Conservation (phyloP, 768 basidiomycete genomes). For the Russula olivacea region DNA sequence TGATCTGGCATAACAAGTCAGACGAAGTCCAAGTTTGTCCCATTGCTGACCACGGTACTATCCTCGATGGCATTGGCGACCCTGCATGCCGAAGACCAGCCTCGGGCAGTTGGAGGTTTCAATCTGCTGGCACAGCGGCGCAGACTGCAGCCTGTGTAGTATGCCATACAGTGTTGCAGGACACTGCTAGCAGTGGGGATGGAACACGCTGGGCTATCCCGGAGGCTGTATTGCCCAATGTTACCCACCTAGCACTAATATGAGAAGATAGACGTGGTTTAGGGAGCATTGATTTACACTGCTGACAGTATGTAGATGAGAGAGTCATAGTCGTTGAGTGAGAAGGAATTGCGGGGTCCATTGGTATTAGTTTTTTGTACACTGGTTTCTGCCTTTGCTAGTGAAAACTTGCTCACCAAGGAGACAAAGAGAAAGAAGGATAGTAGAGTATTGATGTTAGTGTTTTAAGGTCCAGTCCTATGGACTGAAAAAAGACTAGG, state of each 20-base stretch:
- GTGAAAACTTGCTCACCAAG: neutral
- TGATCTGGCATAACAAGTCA: neutral
- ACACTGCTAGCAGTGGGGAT: no score
- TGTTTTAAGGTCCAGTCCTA: no score
- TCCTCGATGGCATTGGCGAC: slow-evolving; percentile 6
- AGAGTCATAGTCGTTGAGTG: neutral
- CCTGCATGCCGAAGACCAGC: neutral
- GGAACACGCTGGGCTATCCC: slow-evolving; percentile 11
- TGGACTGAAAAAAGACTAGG: no score
- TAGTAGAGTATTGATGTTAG: no score
- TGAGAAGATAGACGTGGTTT: slow-evolving; percentile 11
- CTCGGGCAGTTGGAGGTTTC: no score
- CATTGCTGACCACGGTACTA: neutral
- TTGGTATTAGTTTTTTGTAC: neutral
- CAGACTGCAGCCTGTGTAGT: no score
- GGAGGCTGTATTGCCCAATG: neutral
- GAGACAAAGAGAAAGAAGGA: no score
- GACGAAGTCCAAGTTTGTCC: neutral
- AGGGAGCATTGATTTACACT: slow-evolving; percentile 20
- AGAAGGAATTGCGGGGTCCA: neutral
- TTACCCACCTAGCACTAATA: neutral
- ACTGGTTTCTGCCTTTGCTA: neutral
- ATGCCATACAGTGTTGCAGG: no score
- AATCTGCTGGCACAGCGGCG: no score
- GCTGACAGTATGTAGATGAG: slow-evolving; percentile 6